phyloP scores from a whole-genome alignment of 176 grass and related monocot species.

The Eragrostis curvula region DNA sequence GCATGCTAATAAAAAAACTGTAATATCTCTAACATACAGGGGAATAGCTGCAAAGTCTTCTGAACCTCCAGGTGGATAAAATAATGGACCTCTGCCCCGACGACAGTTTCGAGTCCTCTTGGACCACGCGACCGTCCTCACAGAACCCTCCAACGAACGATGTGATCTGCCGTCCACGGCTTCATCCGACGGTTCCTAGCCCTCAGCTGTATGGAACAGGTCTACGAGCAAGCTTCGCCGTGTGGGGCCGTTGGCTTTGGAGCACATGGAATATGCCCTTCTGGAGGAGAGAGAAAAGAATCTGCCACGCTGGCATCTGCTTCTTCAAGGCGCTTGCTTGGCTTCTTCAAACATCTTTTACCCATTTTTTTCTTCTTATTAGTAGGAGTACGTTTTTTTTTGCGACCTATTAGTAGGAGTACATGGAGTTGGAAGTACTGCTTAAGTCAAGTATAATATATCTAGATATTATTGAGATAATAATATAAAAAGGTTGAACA shows the following conservation, averaged over 20 bases:
- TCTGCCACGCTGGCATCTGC: conserved; percentile 25
- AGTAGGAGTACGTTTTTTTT: no score
- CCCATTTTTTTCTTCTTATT: neutral
- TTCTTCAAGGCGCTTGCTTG: neutral
- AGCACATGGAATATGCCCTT: conserved; percentile 38
- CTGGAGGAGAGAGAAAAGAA: conserved; percentile 7
- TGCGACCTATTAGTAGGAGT: no score
- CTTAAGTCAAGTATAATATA: no score
- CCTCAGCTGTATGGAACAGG: neutral
- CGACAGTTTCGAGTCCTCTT: neutral
- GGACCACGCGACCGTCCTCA: neutral
- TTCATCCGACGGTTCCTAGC: neutral
- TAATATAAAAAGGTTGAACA: no score
- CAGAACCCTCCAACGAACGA: no score
- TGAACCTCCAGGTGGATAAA: neutral
- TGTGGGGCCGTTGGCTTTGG: neutral
- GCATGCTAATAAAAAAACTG: neutral
- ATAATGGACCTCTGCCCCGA: neutral
- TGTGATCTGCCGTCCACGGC: neutral
- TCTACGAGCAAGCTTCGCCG: neutral
- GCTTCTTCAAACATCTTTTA: neutral
- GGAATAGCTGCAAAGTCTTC: neutral
- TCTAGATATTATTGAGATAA: no score
- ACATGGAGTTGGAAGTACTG: neutral
- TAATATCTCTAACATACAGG: neutral